Evolutionary conservation across 2,329 filamentous ascomycete species (phyloP), one percentile per base, ranked within the genome.

Genomic region (Colletotrichum agaves): DNA sequence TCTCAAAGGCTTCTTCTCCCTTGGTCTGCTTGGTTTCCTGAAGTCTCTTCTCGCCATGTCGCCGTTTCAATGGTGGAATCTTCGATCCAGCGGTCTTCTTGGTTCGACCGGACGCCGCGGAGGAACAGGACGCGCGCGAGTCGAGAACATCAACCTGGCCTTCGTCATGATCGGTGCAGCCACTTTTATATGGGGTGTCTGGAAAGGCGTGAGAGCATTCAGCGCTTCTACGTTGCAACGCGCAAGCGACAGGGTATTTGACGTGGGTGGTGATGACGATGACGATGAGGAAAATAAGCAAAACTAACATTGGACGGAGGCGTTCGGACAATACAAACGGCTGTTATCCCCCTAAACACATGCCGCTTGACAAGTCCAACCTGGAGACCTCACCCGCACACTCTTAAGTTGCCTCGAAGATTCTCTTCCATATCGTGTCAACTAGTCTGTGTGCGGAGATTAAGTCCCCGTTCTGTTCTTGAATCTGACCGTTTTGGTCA

Each of bases 381-480:
- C 41, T 33, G 8, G 39, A 23, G 53, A 55, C n/a, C 21, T 21
- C 47, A 35, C 55, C 78, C 92, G 93, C 93, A 95, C 92, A 91
- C 92, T 92, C 91, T 97, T 97, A 92, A 97, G 94, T 96, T 97
- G 93, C 88, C 93, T 94, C 87, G 87, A 89, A 82, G 81, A 78
- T 84, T 84, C 85, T 87, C 83, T 82, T 86, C 91, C 87, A 87
- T 95, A 90, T 89, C 88, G 88, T 94, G 93, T 90, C 91, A 90
- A 96, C 94, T 90, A 96, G 94, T 97, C 94, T 92, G 89, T 90
- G 91, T 97, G 94, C 94, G 93, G 85, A 97, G 85, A 97, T 87
- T 66, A 81, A 87, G 75, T 78, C 81, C 79, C 79, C 78, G 73
- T 73, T 76, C 76, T 73, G 73, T 78, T 80, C 79, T 77, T 79